phyloP scores from a whole-genome alignment of 148 eudicot species.

The Selenicereus undatus region DNA sequence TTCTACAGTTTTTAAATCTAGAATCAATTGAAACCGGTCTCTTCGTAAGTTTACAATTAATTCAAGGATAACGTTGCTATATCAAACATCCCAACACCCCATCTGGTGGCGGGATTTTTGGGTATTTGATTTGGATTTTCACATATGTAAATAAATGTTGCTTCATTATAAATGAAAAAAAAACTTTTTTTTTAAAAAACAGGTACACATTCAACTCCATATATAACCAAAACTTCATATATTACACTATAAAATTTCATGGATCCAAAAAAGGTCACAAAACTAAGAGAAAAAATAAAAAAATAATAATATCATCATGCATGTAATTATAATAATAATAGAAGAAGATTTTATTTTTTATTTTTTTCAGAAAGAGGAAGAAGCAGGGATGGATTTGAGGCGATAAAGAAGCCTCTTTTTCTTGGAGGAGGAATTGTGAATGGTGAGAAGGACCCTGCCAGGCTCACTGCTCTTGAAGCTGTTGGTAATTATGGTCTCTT shows the following conservation, averaged over 20 bases:
- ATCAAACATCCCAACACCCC: no score
- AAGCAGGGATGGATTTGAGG: conserved; percentile 12
- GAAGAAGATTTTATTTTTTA: not conserved
- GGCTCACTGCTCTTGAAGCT: conserved; percentile 43
- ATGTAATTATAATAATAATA: no score
- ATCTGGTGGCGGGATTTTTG: no score
- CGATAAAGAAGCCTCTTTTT: conserved; percentile 52
- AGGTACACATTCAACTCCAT: not conserved
- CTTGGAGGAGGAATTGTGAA: conserved; percentile 43
- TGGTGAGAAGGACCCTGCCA: conserved; percentile 41
- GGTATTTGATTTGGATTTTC: no score
- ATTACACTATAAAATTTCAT: not conserved
- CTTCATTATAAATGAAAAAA: no score
- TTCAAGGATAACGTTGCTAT: no score
- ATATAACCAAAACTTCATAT: not conserved
- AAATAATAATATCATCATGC: not conserved
- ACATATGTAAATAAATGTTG: no score
- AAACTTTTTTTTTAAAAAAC: not conserved
- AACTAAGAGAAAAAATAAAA: not conserved
- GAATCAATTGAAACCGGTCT: no score
- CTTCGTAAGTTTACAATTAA: no score
- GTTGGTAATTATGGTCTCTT: conserved; percentile 39
- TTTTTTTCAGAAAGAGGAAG: not conserved
- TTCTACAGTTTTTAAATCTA: no score
- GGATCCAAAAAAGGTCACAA: not conserved